Evolutionary conservation across 371 early-diverging fungal species (phyloP), one percentile per base, ranked within the genome.

Genomic region (Rhizopus sp.): DNA sequence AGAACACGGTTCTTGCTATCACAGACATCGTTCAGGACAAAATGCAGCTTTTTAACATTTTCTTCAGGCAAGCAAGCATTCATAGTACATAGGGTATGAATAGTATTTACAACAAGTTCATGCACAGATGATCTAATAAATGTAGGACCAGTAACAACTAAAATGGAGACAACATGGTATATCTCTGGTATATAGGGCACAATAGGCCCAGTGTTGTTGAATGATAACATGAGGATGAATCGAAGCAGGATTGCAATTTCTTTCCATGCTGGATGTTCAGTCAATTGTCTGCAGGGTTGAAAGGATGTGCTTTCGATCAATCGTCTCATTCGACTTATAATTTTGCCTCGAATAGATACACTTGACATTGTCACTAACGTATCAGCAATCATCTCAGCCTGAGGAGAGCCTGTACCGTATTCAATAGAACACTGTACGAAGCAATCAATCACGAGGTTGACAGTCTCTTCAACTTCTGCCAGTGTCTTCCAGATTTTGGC

Each of bases 21-120:
- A 10, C 91, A 88, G 0, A 94, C 74, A 59, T 91, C 89, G 5
- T 76, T 73, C 48, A 93, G 52, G 10, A 89, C 60, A 47, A 77
- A 72, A 8, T 79, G 72, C 35, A 93, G 64, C 56, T 82, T 84
- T 33, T 82, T 75, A 37, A 85, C 64, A 46, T 80, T 82, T 8
- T 77, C 85, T 15, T 87, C 86, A 10, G 81, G 72, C 15, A 85
- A 57, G 1, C 82, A 75, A 35, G 82, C 77, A 15, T 84, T 81
- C 50, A 60, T 57, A 9, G 93, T 93, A 48, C 89, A 91, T 15
- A 96, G 64, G 0, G 91, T 87, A 62, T 95, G 97, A 15, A 97
- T 88, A 7, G 93, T 80, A 61, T 97, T 95, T 47, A 94, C 86
- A 13, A 94, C 88, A 37, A 94, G 83, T n/a, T 94, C 96, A 63